These are phyloP conservation scores for Trichaptum fuscoviolaceum DNA, from an alignment of 768 basidiomycete species.

Conservation along the genomic window DNA sequence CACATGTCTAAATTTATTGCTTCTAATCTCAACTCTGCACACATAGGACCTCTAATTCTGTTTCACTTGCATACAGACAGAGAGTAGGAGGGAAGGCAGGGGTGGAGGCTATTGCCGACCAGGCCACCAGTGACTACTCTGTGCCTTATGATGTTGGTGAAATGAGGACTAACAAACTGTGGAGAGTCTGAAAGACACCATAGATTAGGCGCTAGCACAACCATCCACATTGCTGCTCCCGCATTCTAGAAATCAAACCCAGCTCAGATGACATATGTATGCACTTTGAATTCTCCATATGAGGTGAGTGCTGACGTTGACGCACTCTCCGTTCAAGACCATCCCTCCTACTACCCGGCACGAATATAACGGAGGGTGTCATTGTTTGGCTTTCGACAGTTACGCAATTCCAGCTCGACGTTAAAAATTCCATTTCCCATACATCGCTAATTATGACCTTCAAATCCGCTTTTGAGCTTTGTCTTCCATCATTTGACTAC, in stretches of 20 bases:
- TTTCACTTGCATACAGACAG: not conserved
- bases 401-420: slow-evolving; percentile 19
- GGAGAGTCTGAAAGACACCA: not conserved
- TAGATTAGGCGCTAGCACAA: slow-evolving; percentile 10
- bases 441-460: too few relatives aligned
- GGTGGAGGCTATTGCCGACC: slow-evolving; percentile 15
- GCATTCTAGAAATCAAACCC: slow-evolving; percentile 7
- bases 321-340: slow-evolving; percentile 15
- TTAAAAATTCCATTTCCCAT: slow-evolving; percentile 3
- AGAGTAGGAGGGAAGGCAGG: not conserved
- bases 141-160: slow-evolving; percentile 17
- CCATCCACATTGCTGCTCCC: slow-evolving; percentile 17
- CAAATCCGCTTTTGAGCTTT: too few relatives aligned
- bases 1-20: not conserved
- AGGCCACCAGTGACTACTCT: slow-evolving; percentile 17
- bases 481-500: too few relatives aligned
- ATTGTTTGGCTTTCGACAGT: slow-evolving; percentile 18
- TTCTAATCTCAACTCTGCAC: not conserved
- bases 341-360: slow-evolving; percentile 23
- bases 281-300: slow-evolving; percentile 21
- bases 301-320: slow-evolving; percentile 20
- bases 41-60: not conserved
- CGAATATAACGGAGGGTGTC: slow-evolving; percentile 15
- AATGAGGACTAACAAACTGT: not conserved
- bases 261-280: slow-evolving; percentile 13